Evolutionary conservation across 352 stramenopile genomes (phyloP).

Genomic region (Phytophthora aleatoria): DNA sequence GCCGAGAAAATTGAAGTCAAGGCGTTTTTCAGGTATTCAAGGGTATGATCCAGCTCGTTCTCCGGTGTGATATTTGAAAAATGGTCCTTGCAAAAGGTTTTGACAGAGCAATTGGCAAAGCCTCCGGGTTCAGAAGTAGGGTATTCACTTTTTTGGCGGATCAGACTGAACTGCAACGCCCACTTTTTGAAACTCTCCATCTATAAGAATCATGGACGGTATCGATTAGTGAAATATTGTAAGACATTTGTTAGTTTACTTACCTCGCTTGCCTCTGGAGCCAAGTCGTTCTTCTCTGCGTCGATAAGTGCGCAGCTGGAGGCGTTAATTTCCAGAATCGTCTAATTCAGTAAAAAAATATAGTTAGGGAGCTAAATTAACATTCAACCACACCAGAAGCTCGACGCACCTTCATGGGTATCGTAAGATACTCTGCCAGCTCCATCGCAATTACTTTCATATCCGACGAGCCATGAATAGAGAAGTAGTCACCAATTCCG

Average conservation of each 20-base stretch:
- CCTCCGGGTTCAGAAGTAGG: slow-evolving; percentile 42
- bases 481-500: slow-evolving; percentile 76
- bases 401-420: slow-evolving; percentile 49
- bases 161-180: slow-evolving; percentile 66
- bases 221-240: too few species aligned
- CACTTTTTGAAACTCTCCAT: slow-evolving; percentile 80
- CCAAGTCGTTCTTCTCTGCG: slow-evolving; percentile 43
- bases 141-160: slow-evolving; percentile 44
- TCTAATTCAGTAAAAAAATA: slow-evolving; percentile 11
- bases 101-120: slow-evolving; percentile 63
- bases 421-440: slow-evolving; percentile 60
- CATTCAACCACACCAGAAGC: not conserved
- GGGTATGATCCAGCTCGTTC: slow-evolving; percentile 77
- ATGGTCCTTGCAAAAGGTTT: slow-evolving; percentile 78
- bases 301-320: slow-evolving; percentile 43
- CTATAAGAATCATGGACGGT: slow-evolving; percentile 18
- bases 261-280: slow-evolving; percentile 49
- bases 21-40: slow-evolving; percentile 68
- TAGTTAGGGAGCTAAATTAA: not conserved
- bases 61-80: slow-evolving; percentile 78
- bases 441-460: slow-evolving; percentile 77
- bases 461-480: slow-evolving; percentile 38
- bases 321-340: slow-evolving; percentile 40
- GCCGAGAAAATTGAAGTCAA: slow-evolving; percentile 64
- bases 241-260: not conserved